These are phyloP conservation scores for Trichoderma asperelloides DNA, from an alignment of 495 filamentous ascomycete species.

Conservation along the genomic window DNA sequence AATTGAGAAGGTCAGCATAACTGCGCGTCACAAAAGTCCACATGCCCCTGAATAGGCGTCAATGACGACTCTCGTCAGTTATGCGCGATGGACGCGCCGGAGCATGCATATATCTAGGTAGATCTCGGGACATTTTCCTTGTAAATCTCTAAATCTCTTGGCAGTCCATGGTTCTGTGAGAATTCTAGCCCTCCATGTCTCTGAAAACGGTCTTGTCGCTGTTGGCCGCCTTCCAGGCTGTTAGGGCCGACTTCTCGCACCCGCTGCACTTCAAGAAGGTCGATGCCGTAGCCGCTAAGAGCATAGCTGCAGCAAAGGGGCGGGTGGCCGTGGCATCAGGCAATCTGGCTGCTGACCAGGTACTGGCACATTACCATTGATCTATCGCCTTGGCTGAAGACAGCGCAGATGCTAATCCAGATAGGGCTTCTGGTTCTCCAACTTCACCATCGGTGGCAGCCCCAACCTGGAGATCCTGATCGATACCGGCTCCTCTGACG, in stretches of 20 bases:
- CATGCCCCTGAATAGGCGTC: neutral
- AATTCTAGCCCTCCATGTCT: neutral
- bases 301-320: slow-evolving; percentile 1
- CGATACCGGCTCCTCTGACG: neutral
- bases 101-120: neutral
- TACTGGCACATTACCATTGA: neutral
- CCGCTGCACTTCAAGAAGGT: slow-evolving; percentile 1
- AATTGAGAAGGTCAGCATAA: neutral
- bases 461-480: neutral
- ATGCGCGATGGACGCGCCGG: neutral
- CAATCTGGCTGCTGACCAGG: neutral
- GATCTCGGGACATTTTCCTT: neutral
- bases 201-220: neutral
- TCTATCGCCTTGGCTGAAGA: neutral
- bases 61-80: neutral
- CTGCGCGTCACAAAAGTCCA: neutral
- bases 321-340: neutral
- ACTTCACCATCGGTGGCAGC: slow-evolving; percentile 4
- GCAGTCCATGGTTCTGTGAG: neutral
- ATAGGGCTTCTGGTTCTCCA: slow-evolving; percentile 6
- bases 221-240: neutral
- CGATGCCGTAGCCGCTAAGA: neutral
- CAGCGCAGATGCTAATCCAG: neutral
- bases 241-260: neutral
- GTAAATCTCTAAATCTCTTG: neutral